Base-by-base conservation (phyloP, 2,329 filamentous ascomycete genomes). In the Aspergillus sclerotialis region DNA sequence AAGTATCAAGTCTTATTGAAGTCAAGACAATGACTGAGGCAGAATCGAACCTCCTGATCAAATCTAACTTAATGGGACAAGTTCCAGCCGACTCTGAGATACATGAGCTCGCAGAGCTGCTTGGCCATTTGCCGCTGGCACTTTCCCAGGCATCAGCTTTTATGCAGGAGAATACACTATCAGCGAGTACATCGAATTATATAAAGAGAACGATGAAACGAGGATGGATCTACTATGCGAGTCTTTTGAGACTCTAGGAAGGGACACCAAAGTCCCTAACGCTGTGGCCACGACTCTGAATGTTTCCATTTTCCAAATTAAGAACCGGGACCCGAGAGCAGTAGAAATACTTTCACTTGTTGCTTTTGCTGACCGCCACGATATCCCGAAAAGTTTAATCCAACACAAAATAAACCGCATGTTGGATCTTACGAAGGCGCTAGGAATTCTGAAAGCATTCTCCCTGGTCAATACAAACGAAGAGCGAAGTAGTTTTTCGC, bases 211-310 rank as follows among this genome's bases (percentile, higher is more conserved):
- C 5, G 37, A 40, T 4, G 35, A 44, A 9, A 44, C 35, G 2
- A 31, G 15, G 7, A 42, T 40, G 39, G 30, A 39, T 15, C 23
- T 44, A 12, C 32, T 42, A 15, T 36, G 35, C 23, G 42, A 44
- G 19, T 29, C 38, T 3, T 42, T 44, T 14, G 37, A 44, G 24
- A 33, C 39, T 1, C 19, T 43, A 15, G 38, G 38, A 7, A 31
- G 35, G 11, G 40, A 43, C 21, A 40, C 32, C 8, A 24, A 19
- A 8, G 33, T 37, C 2, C 37, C 36, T 4, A 39, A 38, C 14
- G 42, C 42, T 7, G 36, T 44, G 9, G 35, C 32, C 7, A 38
- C 35, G n/a, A 42, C 39, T 5, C 13, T 44, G 12, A 42, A 39
- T 2, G 24, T 44, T 28, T 42, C 37, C 4, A 34, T 42, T 4